Base-by-base conservation (phyloP, 495 filamentous ascomycete genomes). In the Viridothelium virens region DNA sequence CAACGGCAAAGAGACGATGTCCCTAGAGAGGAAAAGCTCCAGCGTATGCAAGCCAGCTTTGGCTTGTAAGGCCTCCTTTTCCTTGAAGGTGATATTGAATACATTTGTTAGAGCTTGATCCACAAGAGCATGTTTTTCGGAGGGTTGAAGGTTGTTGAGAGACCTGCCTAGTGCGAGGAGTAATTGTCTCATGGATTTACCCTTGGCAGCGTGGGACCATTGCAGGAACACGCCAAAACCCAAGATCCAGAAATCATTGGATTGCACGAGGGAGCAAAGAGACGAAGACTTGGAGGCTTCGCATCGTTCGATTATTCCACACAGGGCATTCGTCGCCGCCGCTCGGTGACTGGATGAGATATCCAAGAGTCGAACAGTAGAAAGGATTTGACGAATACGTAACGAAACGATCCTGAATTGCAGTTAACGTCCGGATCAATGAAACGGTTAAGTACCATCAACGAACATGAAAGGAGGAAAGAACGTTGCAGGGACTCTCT, bases 121-220 rank as follows among this genome's bases (percentile, higher is more conserved):
- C 9, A 61, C n/a, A 33, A 48, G 16, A 14, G 36, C 10, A 14
- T 33, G 7, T 10, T n/a, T 18, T 39, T 59, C 14, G 56, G 47
- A 33, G 48, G 16, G 3, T 31, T 18, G 37, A 56, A 63, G 3
- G 11, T 18, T 36, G 25, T 12, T 59, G 16, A 61, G 36, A 25
- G 50, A 50, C 10, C 38, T 44, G 18, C 18, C 48, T 1, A 73
- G 47, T n/a, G 67, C 66, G 38, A 18, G 44, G 14, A 95, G 74
- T 0, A 92, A 79, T 68, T 91, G 87, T 72, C 86, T 86, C 82
- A 92, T 82, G 38, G 89, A 86, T 63, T 91, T 88, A 36, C 87
- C 82, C 66, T 87, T 87, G 44, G 88, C 83, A 69, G 86, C 84
- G 68, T 93, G 88, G 68, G 85, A 91, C 76, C 85, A 88, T 65